Evolutionary conservation across 2,329 filamentous ascomycete genomes (phyloP), one percentile per base, ranked within the genome.

Genomic region (Sporothrix pallida): DNA sequence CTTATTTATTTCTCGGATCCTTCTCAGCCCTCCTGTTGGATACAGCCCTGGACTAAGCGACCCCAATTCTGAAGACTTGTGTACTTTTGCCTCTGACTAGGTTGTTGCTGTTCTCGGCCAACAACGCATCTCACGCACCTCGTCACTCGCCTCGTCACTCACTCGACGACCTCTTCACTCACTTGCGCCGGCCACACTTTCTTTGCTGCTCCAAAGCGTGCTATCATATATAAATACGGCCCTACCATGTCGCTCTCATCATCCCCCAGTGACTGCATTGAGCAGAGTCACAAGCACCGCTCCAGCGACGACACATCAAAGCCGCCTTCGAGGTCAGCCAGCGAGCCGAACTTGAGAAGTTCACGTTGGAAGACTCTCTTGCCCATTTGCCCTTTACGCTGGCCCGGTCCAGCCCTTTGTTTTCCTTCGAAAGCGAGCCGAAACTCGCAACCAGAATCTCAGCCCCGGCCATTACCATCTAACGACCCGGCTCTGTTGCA

Each of bases 81-180:
- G 9, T 46, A 12, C 8, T 46, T 65, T 46, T 23, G n/a, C n/a
- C 17, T 37, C 31, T 20, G 60, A 44, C 37, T 44, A 20, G 37
- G 20, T 23, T 15, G 50, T 52, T 31, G 46, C 46, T 52, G 48
- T 52, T 37, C 44, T 26, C 23, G 23, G 46, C 65, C 15, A 68
- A 68, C 65, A 68, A 52, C 65, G 13, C 65, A 52, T 68, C 46
- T 15, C 26, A 13, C 65, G 44, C 62, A 63, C 37, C 37, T 63
- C 37, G 17, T 46, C 60, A 44, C 60, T 42, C 31, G 13, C 31
- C 58, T 62, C 58, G 31, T 62, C 58, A 62, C 60, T 63, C 60
- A 65, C 12, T 26, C 42, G 26, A 67, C 42, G 15, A 17, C 42
- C 20, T 67, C n/a, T 23, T 26, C 65, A 52, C 13, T 13, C 67